Evolutionary conservation across 441 rosid species (phyloP).

Genomic region (Daphne laureola): DNA sequence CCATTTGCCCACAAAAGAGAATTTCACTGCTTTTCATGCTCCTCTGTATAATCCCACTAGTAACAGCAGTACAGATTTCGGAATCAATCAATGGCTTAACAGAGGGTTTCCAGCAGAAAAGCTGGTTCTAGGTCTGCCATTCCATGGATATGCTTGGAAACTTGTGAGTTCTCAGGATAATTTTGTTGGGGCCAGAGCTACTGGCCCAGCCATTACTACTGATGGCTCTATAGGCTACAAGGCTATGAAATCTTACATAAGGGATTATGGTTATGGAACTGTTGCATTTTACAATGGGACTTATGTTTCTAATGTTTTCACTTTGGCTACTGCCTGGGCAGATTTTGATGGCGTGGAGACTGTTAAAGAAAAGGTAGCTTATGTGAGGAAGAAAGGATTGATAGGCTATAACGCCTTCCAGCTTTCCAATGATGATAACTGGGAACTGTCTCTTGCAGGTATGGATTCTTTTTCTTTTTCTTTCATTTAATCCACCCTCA

Average conservation of each 20-base stretch:
- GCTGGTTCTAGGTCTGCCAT: slow-evolving; percentile 32
- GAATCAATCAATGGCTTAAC: slow-evolving; percentile 22
- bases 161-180: slow-evolving; percentile 16
- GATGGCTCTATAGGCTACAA: slow-evolving; percentile 6
- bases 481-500: too few species aligned
- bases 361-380: slow-evolving; percentile 18
- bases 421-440: slow-evolving; percentile 25
- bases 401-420: slow-evolving; percentile 30
- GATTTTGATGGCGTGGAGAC: slow-evolving; percentile 24
- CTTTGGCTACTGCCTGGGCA: slow-evolving; percentile 19
- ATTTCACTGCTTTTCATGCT: slow-evolving; percentile 12
- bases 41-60: slow-evolving; percentile 21
- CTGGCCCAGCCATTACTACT: slow-evolving; percentile 8
- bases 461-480: not conserved
- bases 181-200: slow-evolving; percentile 23
- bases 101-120: slow-evolving; percentile 25
- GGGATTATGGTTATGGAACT: slow-evolving; percentile 27
- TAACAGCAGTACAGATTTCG: slow-evolving; percentile 20
- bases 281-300: slow-evolving; percentile 24
- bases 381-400: slow-evolving; percentile 28
- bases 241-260: slow-evolving; percentile 15
- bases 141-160: slow-evolving; percentile 29
- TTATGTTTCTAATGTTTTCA: slow-evolving; percentile 25
- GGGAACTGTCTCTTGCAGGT: slow-evolving; percentile 35
- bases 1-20: not conserved